phyloP scores from a whole-genome alignment of 139 green algal species.

The Coccomyxa sp. region DNA sequence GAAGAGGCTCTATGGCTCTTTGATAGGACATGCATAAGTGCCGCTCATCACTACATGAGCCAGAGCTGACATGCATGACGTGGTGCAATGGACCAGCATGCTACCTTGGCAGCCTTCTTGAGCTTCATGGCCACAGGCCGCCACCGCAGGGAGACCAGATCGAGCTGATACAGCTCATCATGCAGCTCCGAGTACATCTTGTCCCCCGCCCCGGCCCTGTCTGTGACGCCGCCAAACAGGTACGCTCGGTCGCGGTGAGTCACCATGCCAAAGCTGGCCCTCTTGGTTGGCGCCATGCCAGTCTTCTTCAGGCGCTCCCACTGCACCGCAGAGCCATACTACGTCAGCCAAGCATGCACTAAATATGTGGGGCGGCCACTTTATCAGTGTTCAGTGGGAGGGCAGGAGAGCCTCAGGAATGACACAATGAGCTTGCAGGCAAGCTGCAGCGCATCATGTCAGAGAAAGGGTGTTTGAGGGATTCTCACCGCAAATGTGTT shows the following conservation, averaged over 20 bases:
- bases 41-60: no score
- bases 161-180: conserved; percentile 89
- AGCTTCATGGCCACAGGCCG: conserved; percentile 42
- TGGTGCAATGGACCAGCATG: no score
- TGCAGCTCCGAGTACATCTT: conserved; percentile 71
- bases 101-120: background rate
- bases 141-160: conserved; percentile 67
- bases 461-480: background rate
- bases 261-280: conserved; percentile 80
- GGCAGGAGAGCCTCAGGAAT: no score
- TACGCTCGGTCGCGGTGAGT: conserved; percentile 69
- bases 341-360: no score
- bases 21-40: no score
- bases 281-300: conserved; percentile 75
- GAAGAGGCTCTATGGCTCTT: no score
- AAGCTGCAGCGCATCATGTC: no score
- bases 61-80: no score
- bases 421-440: background rate
- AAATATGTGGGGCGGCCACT: no score
- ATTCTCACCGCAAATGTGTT: conserved; percentile 23
- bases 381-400: background rate
- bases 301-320: conserved; percentile 89
- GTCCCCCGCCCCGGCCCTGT: conserved; percentile 80
- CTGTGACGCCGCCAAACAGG: conserved; percentile 90
- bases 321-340: conserved; percentile 26